phyloP scores from a whole-genome alignment of 2,329 filamentous ascomycete genomes.

The Fusarium siculi region DNA sequence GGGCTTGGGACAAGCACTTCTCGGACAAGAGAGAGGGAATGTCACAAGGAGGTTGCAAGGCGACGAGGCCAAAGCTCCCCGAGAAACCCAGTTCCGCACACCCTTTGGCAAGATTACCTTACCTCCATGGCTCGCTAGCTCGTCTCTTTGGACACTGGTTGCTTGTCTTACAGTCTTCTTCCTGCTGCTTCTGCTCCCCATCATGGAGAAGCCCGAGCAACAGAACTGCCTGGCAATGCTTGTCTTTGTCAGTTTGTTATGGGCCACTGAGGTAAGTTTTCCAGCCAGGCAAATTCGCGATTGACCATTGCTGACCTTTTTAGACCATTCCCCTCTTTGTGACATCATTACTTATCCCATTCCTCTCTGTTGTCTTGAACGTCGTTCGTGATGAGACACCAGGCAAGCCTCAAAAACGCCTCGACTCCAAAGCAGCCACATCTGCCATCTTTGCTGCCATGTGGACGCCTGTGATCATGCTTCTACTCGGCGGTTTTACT shows the following conservation, averaged over 20 bases:
- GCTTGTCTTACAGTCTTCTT: slow-evolving; percentile 78
- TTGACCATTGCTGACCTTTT: slow-evolving; percentile 17
- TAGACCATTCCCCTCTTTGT: slow-evolving; percentile 96
- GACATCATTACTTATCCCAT: slow-evolving; percentile 92
- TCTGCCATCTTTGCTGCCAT: slow-evolving; percentile 90
- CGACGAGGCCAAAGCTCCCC: slow-evolving; percentile 74
- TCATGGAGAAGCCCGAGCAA: slow-evolving; percentile 88
- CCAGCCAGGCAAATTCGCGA: not conserved
- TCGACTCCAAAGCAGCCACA: slow-evolving; percentile 84
- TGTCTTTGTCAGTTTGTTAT: slow-evolving; percentile 90
- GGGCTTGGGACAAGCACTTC: slow-evolving; percentile 84
- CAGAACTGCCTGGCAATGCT: slow-evolving; percentile 96
- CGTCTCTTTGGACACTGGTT: slow-evolving; percentile 81
- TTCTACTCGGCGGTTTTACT: slow-evolving; percentile 94
- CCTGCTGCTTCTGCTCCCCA: slow-evolving; percentile 77
- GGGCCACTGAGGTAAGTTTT: slow-evolving; percentile 86
- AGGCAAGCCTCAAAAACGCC: slow-evolving; percentile 68
- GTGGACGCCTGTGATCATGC: slow-evolving; percentile 99
- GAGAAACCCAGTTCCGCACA: slow-evolving; percentile 77
- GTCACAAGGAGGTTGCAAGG: slow-evolving; percentile 81
- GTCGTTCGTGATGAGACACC: slow-evolving; percentile 81
- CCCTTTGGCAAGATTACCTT: slow-evolving; percentile 81
- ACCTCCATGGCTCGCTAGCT: slow-evolving; percentile 85
- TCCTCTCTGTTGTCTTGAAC: slow-evolving; percentile 86
- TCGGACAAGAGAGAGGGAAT: slow-evolving; percentile 78